Conservation (phyloP, 1,284 basidiomycete genomes). For the Naganishia sp. region DNA sequence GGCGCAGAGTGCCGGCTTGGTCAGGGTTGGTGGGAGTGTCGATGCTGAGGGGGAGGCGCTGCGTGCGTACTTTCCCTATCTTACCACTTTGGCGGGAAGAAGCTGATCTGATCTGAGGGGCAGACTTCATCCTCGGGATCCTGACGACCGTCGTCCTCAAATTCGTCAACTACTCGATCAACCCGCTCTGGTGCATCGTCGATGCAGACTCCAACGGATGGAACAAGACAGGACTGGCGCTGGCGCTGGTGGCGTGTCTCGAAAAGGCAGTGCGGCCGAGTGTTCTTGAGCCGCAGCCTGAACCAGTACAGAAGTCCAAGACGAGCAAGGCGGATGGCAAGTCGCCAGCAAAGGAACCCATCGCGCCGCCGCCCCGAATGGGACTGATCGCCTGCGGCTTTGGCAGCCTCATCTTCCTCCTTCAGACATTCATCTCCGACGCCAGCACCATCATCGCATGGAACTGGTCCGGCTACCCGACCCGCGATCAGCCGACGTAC, state of each 20-base stretch:
- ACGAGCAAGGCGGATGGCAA: slow-evolving; percentile 8
- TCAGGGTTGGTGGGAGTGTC: slow-evolving; percentile 57
- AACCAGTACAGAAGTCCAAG: slow-evolving; percentile 31
- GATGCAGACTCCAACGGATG: slow-evolving; percentile 65
- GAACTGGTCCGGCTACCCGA: slow-evolving; percentile 87
- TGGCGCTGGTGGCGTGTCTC: slow-evolving; percentile 47
- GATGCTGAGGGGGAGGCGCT: slow-evolving; percentile 56
- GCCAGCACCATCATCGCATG: slow-evolving; percentile 81
- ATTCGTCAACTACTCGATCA: slow-evolving; percentile 75
- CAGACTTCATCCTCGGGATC: slow-evolving; percentile 70
- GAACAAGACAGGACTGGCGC: slow-evolving; percentile 66
- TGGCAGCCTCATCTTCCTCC: slow-evolving; percentile 70
- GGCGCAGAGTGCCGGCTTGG: slow-evolving; percentile 63
- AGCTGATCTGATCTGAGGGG: not conserved
- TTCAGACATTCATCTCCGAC: slow-evolving; percentile 79
- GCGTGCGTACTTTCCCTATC: slow-evolving; percentile 55
- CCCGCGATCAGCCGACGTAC: slow-evolving; percentile 68
- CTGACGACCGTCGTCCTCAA: slow-evolving; percentile 70
- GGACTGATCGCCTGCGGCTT: slow-evolving; percentile 59
- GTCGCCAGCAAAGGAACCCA: slow-evolving; percentile 13
- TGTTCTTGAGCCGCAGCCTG: slow-evolving; percentile 42
- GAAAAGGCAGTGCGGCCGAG: slow-evolving; percentile 48
- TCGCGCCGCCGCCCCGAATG: slow-evolving; percentile 29
- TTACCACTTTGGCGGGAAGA: not conserved
- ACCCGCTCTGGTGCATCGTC: slow-evolving; percentile 84